Conservation (phyloP, 768 basidiomycete species). For the Rhodotorula sphaerocarpa region DNA sequence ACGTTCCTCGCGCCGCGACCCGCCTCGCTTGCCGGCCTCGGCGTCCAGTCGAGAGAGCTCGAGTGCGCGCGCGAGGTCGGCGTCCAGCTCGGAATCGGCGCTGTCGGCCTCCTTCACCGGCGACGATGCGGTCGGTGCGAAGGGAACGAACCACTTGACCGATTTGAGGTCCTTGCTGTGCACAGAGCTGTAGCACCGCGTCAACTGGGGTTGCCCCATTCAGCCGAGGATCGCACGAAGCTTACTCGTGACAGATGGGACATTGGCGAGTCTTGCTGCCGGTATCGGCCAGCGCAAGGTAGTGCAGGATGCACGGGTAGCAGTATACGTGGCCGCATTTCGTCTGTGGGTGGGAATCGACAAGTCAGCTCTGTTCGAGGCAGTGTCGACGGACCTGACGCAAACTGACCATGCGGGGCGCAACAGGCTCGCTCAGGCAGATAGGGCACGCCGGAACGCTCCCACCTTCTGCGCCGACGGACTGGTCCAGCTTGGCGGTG, state of each 20-base stretch:
- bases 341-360: background rate
- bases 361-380: background rate
- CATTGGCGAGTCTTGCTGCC: slow-evolving; percentile 72
- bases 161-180: slow-evolving; percentile 81
- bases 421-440: slow-evolving; percentile 80
- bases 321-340: slow-evolving; percentile 69
- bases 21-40: background rate
- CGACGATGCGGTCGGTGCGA: background rate
- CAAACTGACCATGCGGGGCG: slow-evolving; percentile 55
- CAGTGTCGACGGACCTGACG: background rate
- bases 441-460: slow-evolving; percentile 66
- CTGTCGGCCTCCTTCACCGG: background rate
- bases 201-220: no score
- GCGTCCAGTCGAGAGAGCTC: slow-evolving; percentile 21
- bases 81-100: slow-evolving; percentile 8
- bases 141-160: slow-evolving; percentile 73
- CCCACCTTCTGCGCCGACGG: slow-evolving; percentile 28
- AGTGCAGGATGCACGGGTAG: slow-evolving; percentile 62
- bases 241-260: slow-evolving; percentile 93
- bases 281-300: slow-evolving; percentile 37
- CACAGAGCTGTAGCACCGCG: slow-evolving; percentile 52
- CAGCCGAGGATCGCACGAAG: background rate
- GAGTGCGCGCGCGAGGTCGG: slow-evolving; percentile 23
- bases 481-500: slow-evolving; percentile 38
- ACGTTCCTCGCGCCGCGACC: slow-evolving; percentile 25